A percentile compares a stretch with the other conserved stretches of the same genome.
Evolutionary conservation across 2,329 filamentous ascomycete genomes (phyloP).

Genomic region (Cercospora janseana): DNA sequence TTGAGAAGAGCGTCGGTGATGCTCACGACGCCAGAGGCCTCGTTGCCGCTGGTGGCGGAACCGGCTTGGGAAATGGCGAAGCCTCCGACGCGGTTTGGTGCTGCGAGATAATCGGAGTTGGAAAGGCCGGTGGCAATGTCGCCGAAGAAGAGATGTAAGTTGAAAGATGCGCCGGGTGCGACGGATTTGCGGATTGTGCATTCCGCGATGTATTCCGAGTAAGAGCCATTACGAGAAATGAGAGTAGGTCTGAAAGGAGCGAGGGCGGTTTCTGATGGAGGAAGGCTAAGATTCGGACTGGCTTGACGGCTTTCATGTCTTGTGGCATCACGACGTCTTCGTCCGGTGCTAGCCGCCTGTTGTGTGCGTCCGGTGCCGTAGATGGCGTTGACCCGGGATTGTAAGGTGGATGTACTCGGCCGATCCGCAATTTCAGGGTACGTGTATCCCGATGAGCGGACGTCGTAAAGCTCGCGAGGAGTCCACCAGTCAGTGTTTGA

Average conservation of each 20-base stretch:
- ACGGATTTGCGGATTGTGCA: constrained; percentile 9
- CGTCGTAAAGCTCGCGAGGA: constrained; percentile 50
- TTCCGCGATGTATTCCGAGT: constrained; percentile 12
- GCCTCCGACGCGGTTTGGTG: constrained; percentile 17
- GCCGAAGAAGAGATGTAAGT: constrained; percentile 17
- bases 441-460: constrained; percentile 42
- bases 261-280: constrained; percentile 5
- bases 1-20: constrained; percentile 19
- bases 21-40: constrained; percentile 7
- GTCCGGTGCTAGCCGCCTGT: constrained; percentile 9
- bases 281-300: background rate
- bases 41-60: background rate
- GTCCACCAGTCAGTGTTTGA: constrained; percentile 64
- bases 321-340: background rate
- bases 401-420: constrained; percentile 1
- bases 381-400: constrained; percentile 10
- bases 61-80: constrained; percentile 13
- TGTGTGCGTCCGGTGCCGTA: constrained; percentile 10
- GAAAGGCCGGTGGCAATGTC: constrained; percentile 9
- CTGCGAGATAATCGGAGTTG: constrained; percentile 16
- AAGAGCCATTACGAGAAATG: constrained; percentile 14
- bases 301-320: constrained; percentile 8
- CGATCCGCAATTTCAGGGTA: constrained; percentile 11
- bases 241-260: constrained; percentile 12
- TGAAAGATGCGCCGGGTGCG: constrained; percentile 15